Evolutionary conservation across 192 early-diverging fungal genomes (phyloP).

Genomic region (Dimargaris verticillata): DNA sequence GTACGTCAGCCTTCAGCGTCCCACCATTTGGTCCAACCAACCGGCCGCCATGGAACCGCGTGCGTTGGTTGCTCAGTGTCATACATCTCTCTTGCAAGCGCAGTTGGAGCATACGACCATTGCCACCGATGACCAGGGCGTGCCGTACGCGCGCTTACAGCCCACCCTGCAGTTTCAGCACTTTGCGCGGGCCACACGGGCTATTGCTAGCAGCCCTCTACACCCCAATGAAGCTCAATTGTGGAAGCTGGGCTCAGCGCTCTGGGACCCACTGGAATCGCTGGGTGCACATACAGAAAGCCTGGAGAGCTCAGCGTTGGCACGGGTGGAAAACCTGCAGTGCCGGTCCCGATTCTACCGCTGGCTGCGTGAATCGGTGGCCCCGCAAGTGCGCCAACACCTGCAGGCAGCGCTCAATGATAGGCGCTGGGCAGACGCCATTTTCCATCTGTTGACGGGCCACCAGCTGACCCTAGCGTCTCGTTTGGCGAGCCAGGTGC

Average conservation of each 20-base stretch:
- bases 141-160: slow-evolving; percentile 5
- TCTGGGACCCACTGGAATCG: slow-evolving; percentile 30
- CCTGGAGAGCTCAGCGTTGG: slow-evolving; percentile 11
- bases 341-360: slow-evolving; percentile 36
- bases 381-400: slow-evolving; percentile 25
- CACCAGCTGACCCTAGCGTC: slow-evolving; percentile 48
- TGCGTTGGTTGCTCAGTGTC: neutral
- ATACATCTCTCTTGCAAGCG: neutral
- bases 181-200: slow-evolving; percentile 4
- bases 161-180: slow-evolving; percentile 5
- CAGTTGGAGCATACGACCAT: neutral
- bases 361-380: slow-evolving; percentile 47
- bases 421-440: slow-evolving; percentile 18
- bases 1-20: too few species aligned
- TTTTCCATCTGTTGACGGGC: slow-evolving; percentile 40
- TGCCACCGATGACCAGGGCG: neutral
- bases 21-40: neutral
- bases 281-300: neutral
- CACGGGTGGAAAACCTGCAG: slow-evolving; percentile 19
- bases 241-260: slow-evolving; percentile 35
- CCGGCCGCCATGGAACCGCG: neutral
- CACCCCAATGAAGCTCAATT: slow-evolving; percentile 19
- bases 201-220: too few species aligned
- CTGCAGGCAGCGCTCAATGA: slow-evolving; percentile 13
- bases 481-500: slow-evolving; percentile 36